A percentile compares a stretch with the other conserved stretches of the same genome.
These are phyloP conservation scores for Russula lepida DNA, from an alignment of 768 basidiomycete genomes.

Conservation along the genomic window DNA sequence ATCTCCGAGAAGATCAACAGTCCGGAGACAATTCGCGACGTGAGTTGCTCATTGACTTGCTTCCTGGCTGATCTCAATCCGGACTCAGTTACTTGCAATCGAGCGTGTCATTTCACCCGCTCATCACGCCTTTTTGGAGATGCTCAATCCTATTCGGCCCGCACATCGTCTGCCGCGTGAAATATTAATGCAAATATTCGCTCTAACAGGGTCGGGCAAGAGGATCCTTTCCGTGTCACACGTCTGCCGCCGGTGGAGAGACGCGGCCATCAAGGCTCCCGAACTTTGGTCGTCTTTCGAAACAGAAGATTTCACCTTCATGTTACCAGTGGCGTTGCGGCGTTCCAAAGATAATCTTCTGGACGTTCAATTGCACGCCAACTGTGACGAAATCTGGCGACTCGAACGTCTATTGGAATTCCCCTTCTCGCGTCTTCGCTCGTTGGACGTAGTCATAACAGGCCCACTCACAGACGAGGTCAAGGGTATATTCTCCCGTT, in stretches of 20 bases:
- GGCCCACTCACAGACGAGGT: conserved; percentile 16
- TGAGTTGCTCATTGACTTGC: not conserved
- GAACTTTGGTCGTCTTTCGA: conserved; percentile 13
- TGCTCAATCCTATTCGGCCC: conserved; percentile 9
- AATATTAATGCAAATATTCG: conserved; percentile 13
- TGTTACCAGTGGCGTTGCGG: not conserved
- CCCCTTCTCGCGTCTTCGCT: conserved; percentile 2
- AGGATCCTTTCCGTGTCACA: conserved; percentile 10
- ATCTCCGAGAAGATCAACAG: conserved; percentile 2
- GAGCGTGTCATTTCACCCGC: conserved; percentile 9
- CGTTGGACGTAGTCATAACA: conserved; percentile 1
- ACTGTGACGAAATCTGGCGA: conserved; percentile 8
- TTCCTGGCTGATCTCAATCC: not conserved
- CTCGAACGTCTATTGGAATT: conserved; percentile 5
- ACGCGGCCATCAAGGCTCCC: conserved; percentile 5
- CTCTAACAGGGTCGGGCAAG: conserved; percentile 9
- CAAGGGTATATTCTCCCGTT: conserved; percentile 18
- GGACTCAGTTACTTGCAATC: not conserved
- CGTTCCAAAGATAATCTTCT: conserved; percentile 4
- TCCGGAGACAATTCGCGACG: conserved; percentile 7
- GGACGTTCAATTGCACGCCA: conserved; percentile 3
- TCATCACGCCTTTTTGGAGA: conserved; percentile 9
- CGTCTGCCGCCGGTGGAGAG: conserved; percentile 15
- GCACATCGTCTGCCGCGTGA: conserved; percentile 13
- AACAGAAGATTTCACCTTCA: conserved; percentile 10